Conservation (phyloP, 139 green algal species). For the Chlamydomonas schloesseri region DNA sequence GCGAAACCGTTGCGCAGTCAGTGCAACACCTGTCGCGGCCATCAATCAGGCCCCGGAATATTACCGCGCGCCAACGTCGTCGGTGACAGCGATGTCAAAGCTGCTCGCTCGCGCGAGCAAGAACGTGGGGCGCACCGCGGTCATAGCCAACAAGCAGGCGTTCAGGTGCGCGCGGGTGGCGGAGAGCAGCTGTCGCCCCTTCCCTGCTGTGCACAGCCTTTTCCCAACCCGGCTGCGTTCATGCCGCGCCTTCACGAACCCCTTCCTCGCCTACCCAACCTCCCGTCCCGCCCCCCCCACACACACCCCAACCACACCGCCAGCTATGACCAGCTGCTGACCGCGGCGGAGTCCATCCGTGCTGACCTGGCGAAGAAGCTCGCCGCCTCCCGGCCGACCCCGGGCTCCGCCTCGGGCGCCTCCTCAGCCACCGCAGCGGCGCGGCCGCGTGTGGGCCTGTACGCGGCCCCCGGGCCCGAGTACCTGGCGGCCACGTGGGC, state of each 20-base stretch:
- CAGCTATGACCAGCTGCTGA: constrained; percentile 49
- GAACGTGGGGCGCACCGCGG: constrained; percentile 1
- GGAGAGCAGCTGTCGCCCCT: no score
- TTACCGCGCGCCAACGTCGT: no score
- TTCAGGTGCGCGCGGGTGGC: not conserved
- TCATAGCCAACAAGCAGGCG: constrained; percentile 10
- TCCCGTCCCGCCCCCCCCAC: no score
- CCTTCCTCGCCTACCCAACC: no score
- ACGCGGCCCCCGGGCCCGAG: constrained; percentile 64
- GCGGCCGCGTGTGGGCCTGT: constrained; percentile 60
- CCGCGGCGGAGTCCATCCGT: constrained; percentile 1
- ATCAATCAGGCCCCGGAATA: no score
- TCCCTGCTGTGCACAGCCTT: no score
- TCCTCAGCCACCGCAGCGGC: not conserved
- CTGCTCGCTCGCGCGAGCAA: constrained; percentile 17
- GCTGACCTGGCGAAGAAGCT: constrained; percentile 7
- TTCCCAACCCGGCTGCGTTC: no score
- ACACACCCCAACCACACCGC: not conserved
- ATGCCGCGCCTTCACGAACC: no score
- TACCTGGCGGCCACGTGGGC: constrained; percentile 85
- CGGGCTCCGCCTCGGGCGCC: not conserved
- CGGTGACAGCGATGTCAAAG: constrained; percentile 18
- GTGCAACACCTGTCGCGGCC: no score
- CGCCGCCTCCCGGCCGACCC: no score
- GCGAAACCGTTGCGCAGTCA: no score